Percentiles rank a stretch among this genome's conserved stretches.
phyloP scores from a whole-genome alignment of 148 eudicot genomes.

The Dysphania ambrosioides region DNA sequence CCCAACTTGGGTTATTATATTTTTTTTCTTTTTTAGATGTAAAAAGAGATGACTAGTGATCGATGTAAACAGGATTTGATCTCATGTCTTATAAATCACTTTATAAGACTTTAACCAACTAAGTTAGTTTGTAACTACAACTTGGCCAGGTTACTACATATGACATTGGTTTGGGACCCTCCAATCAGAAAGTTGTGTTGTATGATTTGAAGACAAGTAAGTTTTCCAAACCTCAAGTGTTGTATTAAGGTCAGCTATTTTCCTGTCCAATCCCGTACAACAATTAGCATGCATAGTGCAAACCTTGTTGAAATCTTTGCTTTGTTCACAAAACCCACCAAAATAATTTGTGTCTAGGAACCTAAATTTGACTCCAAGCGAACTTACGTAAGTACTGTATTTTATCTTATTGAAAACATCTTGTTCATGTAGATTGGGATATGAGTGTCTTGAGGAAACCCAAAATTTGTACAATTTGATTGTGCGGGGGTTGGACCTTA shows the following conservation, averaged over 20 bases:
- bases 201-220: conserved; percentile 26
- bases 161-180: conserved; percentile 42
- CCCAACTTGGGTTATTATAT: too few species aligned
- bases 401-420: conserved; percentile 50
- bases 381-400: conserved; percentile 24
- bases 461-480: conserved; percentile 47
- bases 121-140: too few species aligned
- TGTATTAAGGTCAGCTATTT: conserved; percentile 43
- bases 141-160: too few species aligned
- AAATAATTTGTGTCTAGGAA: conserved; percentile 50
- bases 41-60: too few species aligned
- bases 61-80: too few species aligned
- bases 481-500: conserved; percentile 41
- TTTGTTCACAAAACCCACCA: conserved; percentile 61
- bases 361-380: conserved; percentile 38
- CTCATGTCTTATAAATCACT: too few species aligned
- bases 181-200: conserved; percentile 31
- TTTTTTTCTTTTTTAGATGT: too few species aligned
- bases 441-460: conserved; percentile 34
- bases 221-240: conserved; percentile 57
- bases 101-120: too few species aligned
- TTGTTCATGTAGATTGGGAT: conserved; percentile 49
- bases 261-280: conserved; percentile 47
- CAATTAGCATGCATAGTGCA: conserved; percentile 82
- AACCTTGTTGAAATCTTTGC: conserved; percentile 45